Evolutionary conservation across 2,329 filamentous ascomycete genomes (phyloP).

Genomic region (Phoma herbarum): DNA sequence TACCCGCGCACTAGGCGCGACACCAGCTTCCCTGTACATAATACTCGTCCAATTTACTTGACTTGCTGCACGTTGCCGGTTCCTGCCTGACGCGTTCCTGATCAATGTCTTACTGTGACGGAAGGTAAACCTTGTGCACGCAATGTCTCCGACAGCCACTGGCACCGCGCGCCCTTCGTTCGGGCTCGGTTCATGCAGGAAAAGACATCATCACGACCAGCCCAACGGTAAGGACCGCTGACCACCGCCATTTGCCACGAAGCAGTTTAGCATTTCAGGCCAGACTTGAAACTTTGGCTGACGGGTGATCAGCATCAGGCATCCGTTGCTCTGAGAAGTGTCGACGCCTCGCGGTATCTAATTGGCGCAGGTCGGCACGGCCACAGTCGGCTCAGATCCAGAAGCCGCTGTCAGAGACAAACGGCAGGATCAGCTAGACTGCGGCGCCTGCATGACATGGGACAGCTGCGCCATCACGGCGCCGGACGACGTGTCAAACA

Average conservation of each 20-base stretch:
- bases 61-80: background rate
- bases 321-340: background rate
- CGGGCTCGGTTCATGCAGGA: constrained; percentile 14
- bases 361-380: constrained; percentile 9
- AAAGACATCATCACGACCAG: constrained; percentile 6
- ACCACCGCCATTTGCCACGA: background rate
- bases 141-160: constrained; percentile 12
- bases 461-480: constrained; percentile 5
- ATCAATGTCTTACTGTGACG: background rate
- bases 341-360: constrained; percentile 9
- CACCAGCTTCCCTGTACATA: constrained; percentile 8
- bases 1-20: constrained; percentile 20
- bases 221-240: constrained; percentile 2
- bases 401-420: constrained; percentile 10
- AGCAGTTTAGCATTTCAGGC: constrained; percentile 6
- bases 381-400: constrained; percentile 5
- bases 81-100: background rate
- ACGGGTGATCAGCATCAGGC: background rate
- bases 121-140: background rate
- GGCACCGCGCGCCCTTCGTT: constrained; percentile 2
- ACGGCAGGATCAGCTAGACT: constrained; percentile 14
- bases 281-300: background rate
- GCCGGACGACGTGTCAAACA: constrained; percentile 14
- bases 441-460: constrained; percentile 15
- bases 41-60: constrained; percentile 1